Evolutionary conservation across 495 filamentous ascomycete genomes (phyloP).

Genomic region (Aspergillus nidulans): DNA sequence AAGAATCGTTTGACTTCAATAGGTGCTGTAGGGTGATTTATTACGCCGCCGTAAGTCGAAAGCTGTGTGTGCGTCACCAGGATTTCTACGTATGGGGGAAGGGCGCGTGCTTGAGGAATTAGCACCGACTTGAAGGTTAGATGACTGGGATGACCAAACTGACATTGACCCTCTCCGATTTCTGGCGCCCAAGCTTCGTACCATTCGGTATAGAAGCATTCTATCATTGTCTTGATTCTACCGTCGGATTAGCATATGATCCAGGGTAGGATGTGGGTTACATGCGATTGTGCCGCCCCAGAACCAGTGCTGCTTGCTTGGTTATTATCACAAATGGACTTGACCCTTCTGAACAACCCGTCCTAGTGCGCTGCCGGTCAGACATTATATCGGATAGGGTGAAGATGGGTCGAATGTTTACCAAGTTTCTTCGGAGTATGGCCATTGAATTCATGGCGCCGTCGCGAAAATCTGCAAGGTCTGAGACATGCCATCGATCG

Average conservation of each 20-base stretch:
- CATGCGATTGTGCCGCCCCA: conserved; percentile 54
- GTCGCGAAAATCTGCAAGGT: conserved; percentile 61
- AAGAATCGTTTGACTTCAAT: conserved; percentile 67
- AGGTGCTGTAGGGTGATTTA: conserved; percentile 69
- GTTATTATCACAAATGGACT: conserved; percentile 59
- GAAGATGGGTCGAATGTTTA: conserved; percentile 24
- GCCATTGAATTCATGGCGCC: conserved; percentile 66
- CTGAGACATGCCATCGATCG: conserved; percentile 61
- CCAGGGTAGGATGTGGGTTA: not conserved
- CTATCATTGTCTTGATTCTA: conserved; percentile 57
- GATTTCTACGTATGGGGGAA: conserved; percentile 72
- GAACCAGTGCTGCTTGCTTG: conserved; percentile 45
- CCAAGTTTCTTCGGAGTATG: conserved; percentile 61
- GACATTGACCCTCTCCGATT: conserved; percentile 54
- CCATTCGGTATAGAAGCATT: conserved; percentile 60
- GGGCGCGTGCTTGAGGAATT: conserved; percentile 43
- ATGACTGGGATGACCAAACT: conserved; percentile 15
- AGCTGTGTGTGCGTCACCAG: conserved; percentile 66
- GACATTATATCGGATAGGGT: not conserved
- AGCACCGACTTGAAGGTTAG: not conserved
- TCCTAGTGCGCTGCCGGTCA: conserved; percentile 37
- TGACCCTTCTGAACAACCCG: conserved; percentile 54
- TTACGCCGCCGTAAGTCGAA: conserved; percentile 68
- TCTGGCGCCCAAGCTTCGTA: conserved; percentile 56
- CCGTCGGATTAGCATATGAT: not conserved